Evolutionary conservation across 352 stramenopile species (phyloP).

Genomic region (Globisporangium uncinulatum): DNA sequence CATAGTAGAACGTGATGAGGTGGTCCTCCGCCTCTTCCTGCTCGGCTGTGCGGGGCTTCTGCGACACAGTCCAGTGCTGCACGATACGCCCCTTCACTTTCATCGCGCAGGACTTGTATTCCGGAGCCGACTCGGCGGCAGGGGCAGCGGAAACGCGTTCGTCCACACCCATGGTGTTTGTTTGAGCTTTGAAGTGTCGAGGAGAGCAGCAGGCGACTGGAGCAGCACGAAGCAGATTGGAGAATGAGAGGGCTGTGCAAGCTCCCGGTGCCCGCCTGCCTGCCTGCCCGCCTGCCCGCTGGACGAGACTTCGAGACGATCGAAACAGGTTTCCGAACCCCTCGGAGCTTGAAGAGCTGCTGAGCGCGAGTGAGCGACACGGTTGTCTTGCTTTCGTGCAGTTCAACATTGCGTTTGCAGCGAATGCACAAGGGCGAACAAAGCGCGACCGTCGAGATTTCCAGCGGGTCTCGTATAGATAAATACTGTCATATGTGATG

Average conservation of each 20-base stretch:
- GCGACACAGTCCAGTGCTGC: conserved; percentile 45
- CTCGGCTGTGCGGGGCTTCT: conserved; percentile 29
- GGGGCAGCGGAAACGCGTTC: background rate
- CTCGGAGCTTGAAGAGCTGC: conserved; percentile 1
- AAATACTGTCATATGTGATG: no score
- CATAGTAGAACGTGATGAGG: conserved; percentile 44
- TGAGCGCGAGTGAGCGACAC: background rate
- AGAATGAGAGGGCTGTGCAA: conserved; percentile 7
- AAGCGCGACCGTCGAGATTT: background rate
- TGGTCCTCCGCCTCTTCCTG: conserved; percentile 52
- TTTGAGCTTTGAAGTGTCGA: background rate
- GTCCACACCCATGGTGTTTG: conserved; percentile 18
- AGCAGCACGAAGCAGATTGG: conserved; percentile 20
- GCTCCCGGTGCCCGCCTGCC: background rate
- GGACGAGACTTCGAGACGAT: background rate
- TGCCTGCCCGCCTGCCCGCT: no score
- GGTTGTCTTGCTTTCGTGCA: background rate
- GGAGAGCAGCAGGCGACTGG: background rate
- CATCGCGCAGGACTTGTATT: conserved; percentile 27
- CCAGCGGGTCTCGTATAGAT: no score
- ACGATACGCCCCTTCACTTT: conserved; percentile 21
- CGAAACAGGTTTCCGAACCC: background rate
- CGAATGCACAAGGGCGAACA: background rate
- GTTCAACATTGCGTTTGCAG: conserved; percentile 12
- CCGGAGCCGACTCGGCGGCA: conserved; percentile 9